Percentiles rank a stretch among this genome's conserved stretches.
phyloP scores from a whole-genome alignment of 2,329 filamentous ascomycete genomes.

The Ascochyta clinopodiicola region DNA sequence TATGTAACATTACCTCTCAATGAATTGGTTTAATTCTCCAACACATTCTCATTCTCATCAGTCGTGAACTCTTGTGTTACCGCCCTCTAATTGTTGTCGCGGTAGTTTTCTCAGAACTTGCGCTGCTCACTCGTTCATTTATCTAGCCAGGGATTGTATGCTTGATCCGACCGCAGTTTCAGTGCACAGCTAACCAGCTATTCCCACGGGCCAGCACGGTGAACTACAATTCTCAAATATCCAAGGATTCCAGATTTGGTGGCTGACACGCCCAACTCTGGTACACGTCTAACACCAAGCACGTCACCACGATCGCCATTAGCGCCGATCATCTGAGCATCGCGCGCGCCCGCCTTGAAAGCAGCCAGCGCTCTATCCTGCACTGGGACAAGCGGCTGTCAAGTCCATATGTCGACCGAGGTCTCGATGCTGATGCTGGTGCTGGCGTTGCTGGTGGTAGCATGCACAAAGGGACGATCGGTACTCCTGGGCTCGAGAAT shows the following conservation, averaged over 20 bases:
- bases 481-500: no score
- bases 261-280: slow-evolving; percentile 10
- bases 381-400: no score
- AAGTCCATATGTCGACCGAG: no score
- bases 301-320: slow-evolving; percentile 17
- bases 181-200: no score
- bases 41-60: neutral
- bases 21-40: slow-evolving; percentile 22
- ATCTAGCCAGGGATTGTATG: neutral
- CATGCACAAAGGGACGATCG: no score
- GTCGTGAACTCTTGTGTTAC: neutral
- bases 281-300: slow-evolving; percentile 8
- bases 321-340: slow-evolving; percentile 9
- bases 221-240: neutral
- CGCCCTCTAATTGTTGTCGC: neutral
- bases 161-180: neutral
- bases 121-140: no score
- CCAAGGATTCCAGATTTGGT: neutral
- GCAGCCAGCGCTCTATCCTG: no score
- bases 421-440: no score
- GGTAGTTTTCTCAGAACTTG: neutral
- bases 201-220: neutral
- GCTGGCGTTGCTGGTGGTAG: no score
- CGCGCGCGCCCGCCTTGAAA: neutral
- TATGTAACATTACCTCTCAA: slow-evolving; percentile 39